Evolutionary conservation across 2,329 filamentous ascomycete species (phyloP).

Genomic region (Lasiodiplodia sp.): DNA sequence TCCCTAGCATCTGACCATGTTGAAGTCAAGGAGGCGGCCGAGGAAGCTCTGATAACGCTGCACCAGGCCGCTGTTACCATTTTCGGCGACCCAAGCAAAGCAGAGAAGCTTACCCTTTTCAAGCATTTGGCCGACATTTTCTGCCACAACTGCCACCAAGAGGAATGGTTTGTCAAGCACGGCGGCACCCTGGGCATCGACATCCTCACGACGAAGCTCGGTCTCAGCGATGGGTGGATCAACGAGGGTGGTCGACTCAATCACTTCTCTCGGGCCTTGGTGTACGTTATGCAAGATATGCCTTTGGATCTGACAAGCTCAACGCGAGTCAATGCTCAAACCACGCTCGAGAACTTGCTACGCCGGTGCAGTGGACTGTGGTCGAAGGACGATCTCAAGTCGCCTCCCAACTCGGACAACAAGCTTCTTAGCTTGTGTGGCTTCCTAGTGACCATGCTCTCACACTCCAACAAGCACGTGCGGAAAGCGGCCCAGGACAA

Average conservation of each 20-base stretch:
- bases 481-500: conserved; percentile 84
- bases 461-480: conserved; percentile 95
- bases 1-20: conserved; percentile 85
- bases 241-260: conserved; percentile 71
- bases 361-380: conserved; percentile 78
- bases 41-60: conserved; percentile 78
- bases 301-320: conserved; percentile 91
- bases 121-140: conserved; percentile 81
- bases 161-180: conserved; percentile 98
- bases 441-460: conserved; percentile 85
- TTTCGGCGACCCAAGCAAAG: conserved; percentile 75
- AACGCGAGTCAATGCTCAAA: conserved; percentile 82
- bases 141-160: conserved; percentile 93
- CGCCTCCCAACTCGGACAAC: conserved; percentile 59
- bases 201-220: conserved; percentile 82
- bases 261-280: conserved; percentile 87
- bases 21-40: conserved; percentile 81
- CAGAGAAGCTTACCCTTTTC: conserved; percentile 84
- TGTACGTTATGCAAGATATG: conserved; percentile 99
- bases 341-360: conserved; percentile 81
- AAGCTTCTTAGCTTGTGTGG: conserved; percentile 80
- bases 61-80: conserved; percentile 79
- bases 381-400: conserved; percentile 79
- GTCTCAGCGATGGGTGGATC: conserved; percentile 85
- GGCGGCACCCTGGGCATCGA: conserved; percentile 91